Conservation (phyloP, 176 grass and related monocot species). For the Chloris gayana region DNA sequence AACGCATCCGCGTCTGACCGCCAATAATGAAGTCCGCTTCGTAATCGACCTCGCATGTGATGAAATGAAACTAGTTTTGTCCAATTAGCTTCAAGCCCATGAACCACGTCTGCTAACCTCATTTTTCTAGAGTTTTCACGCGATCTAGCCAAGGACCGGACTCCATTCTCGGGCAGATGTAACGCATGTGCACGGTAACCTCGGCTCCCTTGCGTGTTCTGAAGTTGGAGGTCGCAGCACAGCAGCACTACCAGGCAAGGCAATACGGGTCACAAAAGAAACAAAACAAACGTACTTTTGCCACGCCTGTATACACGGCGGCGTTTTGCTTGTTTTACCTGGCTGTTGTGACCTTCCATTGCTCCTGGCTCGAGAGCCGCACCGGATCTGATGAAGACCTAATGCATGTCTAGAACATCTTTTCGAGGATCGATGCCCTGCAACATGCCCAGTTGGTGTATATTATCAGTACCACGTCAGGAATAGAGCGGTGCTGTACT, state of each 20-base stretch:
- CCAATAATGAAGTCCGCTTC: neutral
- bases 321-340: slow-evolving; percentile 29
- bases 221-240: neutral
- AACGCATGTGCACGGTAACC: neutral
- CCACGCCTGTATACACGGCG: neutral
- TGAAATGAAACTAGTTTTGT: too few relatives aligned
- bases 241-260: neutral
- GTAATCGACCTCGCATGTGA: neutral
- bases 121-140: neutral
- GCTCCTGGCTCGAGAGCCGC: neutral
- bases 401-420: slow-evolving; percentile 21
- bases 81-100: neutral
- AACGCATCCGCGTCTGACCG: neutral
- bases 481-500: neutral
- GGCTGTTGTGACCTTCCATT: slow-evolving; percentile 15
- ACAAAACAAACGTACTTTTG: neutral
- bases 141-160: neutral
- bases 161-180: neutral
- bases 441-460: slow-evolving; percentile 15
- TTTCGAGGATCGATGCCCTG: neutral
- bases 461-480: neutral
- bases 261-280: slow-evolving; percentile 11
- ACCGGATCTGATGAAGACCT: slow-evolving; percentile 4
- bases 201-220: slow-evolving; percentile 5
- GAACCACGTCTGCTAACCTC: neutral